Evolutionary conservation across 768 basidiomycete species (phyloP).

Genomic region (Mycena amicta): DNA sequence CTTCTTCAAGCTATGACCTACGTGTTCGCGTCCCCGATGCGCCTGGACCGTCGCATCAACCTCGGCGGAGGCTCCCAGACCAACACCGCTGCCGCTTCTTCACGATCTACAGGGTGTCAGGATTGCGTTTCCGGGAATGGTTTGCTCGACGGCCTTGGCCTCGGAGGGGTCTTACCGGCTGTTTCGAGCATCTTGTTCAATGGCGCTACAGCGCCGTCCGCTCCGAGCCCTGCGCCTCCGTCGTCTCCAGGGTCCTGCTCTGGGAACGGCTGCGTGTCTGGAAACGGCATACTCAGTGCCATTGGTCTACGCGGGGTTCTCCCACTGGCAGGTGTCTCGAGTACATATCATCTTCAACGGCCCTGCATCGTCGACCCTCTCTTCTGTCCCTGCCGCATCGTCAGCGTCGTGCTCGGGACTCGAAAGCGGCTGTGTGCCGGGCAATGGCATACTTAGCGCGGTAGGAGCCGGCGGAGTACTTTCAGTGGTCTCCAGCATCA

Average conservation of each 20-base stretch:
- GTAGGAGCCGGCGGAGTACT: not conserved
- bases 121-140: not conserved
- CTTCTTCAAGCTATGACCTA: not conserved
- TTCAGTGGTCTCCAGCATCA: not conserved
- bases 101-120: not conserved
- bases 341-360: not conserved
- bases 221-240: not conserved
- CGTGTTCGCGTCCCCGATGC: not conserved
- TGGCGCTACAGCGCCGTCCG: not conserved
- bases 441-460: not conserved
- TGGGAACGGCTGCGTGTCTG: not conserved
- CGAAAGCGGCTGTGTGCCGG: not conserved
- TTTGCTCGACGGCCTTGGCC: not conserved
- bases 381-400: not conserved
- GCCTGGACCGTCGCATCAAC: not conserved
- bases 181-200: not conserved
- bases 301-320: not conserved
- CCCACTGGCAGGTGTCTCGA: not conserved
- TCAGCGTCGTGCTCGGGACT: not conserved
- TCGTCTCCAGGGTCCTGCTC: not conserved
- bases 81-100: not conserved
- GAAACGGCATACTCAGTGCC: not conserved
- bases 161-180: not conserved
- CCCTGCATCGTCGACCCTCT: not conserved
- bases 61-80: not conserved